A percentile compares a stretch with the other conserved stretches of the same genome.
Conservation (phyloP, 176 grass and related monocot genomes). For the Carex kokanica region DNA sequence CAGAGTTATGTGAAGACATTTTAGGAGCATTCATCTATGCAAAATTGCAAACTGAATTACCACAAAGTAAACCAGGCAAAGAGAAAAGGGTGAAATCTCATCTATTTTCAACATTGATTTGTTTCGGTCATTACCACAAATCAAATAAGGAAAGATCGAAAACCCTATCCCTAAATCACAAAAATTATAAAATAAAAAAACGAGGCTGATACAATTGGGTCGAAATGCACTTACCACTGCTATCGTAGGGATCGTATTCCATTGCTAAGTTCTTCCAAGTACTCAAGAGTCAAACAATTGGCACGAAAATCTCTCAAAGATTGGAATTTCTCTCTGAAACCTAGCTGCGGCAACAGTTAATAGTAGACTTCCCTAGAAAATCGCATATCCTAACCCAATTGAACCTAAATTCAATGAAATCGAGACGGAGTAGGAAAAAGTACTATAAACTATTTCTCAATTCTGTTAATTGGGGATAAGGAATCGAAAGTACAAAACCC, state of each 20-base stretch:
- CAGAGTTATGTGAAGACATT: background rate
- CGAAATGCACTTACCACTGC: slow-evolving; percentile 59
- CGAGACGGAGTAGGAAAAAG: background rate
- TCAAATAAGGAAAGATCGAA: background rate
- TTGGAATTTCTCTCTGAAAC: background rate
- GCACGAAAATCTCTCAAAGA: background rate
- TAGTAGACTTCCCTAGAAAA: background rate
- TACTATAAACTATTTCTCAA: background rate
- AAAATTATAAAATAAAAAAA: too few relatives aligned
- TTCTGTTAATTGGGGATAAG: background rate
- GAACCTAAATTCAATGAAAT: background rate
- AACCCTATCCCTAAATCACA: slow-evolving; percentile 17
- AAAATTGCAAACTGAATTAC: background rate
- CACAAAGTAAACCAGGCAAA: too few relatives aligned
- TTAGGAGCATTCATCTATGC: background rate
- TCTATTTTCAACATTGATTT: background rate
- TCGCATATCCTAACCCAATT: background rate
- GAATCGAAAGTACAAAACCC: slow-evolving; percentile 16
- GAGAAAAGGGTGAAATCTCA: background rate
- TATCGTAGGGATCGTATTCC: slow-evolving; percentile 64
- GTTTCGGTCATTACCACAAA: background rate
- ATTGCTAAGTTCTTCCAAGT: slow-evolving; percentile 29
- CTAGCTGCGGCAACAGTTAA: background rate
- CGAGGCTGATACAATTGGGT: too few relatives aligned
- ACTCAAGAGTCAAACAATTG: background rate